Conservation (phyloP, 2,329 filamentous ascomycete species). For the Pleurostoma richardsiae region DNA sequence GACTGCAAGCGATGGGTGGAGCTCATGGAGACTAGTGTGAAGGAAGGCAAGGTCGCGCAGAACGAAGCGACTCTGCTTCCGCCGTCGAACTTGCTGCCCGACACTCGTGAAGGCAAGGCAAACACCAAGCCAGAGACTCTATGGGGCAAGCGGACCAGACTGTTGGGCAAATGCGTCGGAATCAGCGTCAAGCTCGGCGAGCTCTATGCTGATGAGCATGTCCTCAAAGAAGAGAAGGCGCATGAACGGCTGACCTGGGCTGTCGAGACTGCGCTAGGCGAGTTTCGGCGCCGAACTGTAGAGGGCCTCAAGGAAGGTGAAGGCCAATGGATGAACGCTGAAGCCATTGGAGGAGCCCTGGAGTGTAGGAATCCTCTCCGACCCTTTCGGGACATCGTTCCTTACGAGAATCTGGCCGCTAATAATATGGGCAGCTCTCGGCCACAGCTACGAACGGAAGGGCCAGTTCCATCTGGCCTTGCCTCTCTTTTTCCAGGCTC, state of each 20-base stretch:
- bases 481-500: slow-evolving; percentile 80
- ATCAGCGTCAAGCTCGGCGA: slow-evolving; percentile 81
- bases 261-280: slow-evolving; percentile 72
- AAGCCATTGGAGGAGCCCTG: slow-evolving; percentile 68
- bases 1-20: slow-evolving; percentile 64
- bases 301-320: slow-evolving; percentile 68
- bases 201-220: slow-evolving; percentile 71
- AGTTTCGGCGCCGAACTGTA: slow-evolving; percentile 61
- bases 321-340: slow-evolving; percentile 63
- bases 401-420: slow-evolving; percentile 13
- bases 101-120: background rate
- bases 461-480: slow-evolving; percentile 76
- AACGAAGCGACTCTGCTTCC: slow-evolving; percentile 28
- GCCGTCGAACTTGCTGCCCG: slow-evolving; percentile 23
- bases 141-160: slow-evolving; percentile 56
- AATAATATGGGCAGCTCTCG: slow-evolving; percentile 52
- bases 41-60: background rate
- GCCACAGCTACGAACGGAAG: slow-evolving; percentile 67
- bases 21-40: slow-evolving; percentile 39
- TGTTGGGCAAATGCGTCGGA: slow-evolving; percentile 69
- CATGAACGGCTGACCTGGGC: slow-evolving; percentile 75
- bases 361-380: slow-evolving; percentile 47
- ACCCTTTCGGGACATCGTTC: slow-evolving; percentile 1
- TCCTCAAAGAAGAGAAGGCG: slow-evolving; percentile 68
- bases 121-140: slow-evolving; percentile 35